Evolutionary conservation across 306 rosid genomes (phyloP).

Genomic region (Cucumis sativus): DNA sequence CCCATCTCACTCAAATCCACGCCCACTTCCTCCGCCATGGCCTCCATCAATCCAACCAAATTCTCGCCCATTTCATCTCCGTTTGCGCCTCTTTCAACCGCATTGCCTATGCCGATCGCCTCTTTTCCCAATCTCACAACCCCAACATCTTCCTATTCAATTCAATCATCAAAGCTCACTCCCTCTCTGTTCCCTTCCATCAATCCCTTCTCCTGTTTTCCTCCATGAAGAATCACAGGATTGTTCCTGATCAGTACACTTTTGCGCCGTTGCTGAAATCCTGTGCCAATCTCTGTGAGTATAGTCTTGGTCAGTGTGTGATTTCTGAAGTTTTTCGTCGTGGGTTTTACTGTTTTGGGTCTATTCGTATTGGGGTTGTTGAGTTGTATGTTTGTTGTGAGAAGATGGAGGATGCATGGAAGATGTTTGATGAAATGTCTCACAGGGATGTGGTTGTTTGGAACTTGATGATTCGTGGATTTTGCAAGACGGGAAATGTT

Average conservation of each 20-base stretch:
- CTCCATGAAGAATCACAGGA: conserved; percentile 25
- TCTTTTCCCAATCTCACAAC: conserved; percentile 32
- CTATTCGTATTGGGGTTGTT: conserved; percentile 39
- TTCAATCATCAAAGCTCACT: conserved; percentile 63
- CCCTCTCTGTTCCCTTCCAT: conserved; percentile 40
- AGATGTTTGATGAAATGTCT: conserved; percentile 53
- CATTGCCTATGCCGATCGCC: conserved; percentile 36
- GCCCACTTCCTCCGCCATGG: conserved; percentile 65
- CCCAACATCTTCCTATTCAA: conserved; percentile 66
- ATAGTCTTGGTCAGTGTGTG: conserved; percentile 31
- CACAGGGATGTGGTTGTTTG: conserved; percentile 43
- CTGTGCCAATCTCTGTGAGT: conserved; percentile 29
- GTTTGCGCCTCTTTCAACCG: conserved; percentile 31
- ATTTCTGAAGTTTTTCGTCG: conserved; percentile 26
- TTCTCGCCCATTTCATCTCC: conserved; percentile 69
- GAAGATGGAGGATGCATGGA: conserved; percentile 37
- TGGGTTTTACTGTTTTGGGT: conserved; percentile 29
- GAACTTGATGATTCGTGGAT: conserved; percentile 68
- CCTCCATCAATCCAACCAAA: conserved; percentile 60
- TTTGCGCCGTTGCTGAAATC: conserved; percentile 56
- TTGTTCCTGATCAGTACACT: conserved; percentile 47
- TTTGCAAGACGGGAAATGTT: conserved; percentile 43
- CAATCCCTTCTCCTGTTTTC: conserved; percentile 33
- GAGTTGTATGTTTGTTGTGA: conserved; percentile 37
- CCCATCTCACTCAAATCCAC: conserved; percentile 47